phyloP scores from a whole-genome alignment of 495 filamentous ascomycete genomes.

The Neurospora hispaniola region DNA sequence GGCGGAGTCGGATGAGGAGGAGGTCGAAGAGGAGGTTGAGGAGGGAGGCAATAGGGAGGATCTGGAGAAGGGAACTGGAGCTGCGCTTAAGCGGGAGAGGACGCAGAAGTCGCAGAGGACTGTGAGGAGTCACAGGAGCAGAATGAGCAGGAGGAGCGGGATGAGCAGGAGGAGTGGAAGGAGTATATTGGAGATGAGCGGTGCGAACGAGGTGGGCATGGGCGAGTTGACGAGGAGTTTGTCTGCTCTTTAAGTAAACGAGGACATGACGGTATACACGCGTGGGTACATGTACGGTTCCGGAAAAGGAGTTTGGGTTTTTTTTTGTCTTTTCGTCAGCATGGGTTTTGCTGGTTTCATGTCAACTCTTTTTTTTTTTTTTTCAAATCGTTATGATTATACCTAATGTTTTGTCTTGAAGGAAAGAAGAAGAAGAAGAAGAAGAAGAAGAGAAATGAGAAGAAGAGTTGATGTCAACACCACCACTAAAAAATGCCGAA shows the following conservation, averaged over 20 bases:
- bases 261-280: background rate
- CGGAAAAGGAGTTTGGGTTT: background rate
- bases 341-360: background rate
- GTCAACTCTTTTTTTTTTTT: background rate
- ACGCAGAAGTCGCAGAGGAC: background rate
- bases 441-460: background rate
- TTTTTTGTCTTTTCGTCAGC: too few relatives aligned
- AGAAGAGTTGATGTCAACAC: background rate
- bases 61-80: background rate
- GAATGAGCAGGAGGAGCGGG: background rate
- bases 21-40: background rate
- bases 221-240: slow-evolving; percentile 8
- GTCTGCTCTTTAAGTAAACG: slow-evolving; percentile 3
- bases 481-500: background rate
- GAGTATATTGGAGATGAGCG: background rate
- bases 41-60: background rate
- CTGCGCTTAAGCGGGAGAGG: background rate
- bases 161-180: background rate
- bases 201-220: background rate
- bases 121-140: background rate
- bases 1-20: background rate
- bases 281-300: background rate
- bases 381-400: background rate
- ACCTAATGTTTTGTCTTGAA: background rate
- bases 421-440: background rate